These are phyloP conservation scores for Sclerotinia trifoliorum DNA, from an alignment of 2,329 filamentous ascomycete species.

Conservation along the genomic window DNA sequence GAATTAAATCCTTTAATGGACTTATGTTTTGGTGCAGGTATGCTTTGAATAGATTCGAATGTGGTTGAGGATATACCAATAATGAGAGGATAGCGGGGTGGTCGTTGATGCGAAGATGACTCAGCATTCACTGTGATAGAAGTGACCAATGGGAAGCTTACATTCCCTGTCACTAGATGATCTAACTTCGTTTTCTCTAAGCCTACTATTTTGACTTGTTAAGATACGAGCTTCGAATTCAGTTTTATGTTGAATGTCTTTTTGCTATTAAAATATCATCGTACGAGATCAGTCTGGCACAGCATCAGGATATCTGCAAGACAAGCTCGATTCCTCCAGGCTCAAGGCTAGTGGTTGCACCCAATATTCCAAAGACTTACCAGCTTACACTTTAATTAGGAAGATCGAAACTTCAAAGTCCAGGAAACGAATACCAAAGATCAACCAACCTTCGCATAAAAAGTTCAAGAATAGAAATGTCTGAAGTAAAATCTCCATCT, in stretches of 20 bases:
- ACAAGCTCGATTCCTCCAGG: no score
- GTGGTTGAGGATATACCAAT: not conserved
- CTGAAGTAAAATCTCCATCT: not conserved
- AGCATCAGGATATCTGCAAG: no score
- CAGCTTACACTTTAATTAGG: no score
- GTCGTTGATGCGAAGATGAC: not conserved
- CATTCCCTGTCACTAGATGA: not conserved
- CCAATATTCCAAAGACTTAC: no score
- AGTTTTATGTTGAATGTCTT: no score
- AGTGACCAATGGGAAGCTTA: conserved; percentile 9
- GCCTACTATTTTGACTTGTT: not conserved
- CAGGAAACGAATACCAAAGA: not conserved
- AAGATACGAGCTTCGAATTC: no score
- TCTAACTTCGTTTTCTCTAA: not conserved
- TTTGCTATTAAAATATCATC: no score
- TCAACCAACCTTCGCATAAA: not conserved
- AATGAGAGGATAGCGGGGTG: not conserved
- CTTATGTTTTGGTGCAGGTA: not conserved
- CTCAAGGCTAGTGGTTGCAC: no score
- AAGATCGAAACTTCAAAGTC: not conserved
- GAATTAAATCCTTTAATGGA: not conserved
- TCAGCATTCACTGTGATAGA: conserved; percentile 14
- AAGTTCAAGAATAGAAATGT: not conserved
- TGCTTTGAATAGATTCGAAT: not conserved
- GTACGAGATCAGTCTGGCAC: no score